These are phyloP conservation scores for Cucumis sativus DNA, from an alignment of 306 rosid species.

Conservation along the genomic window Cucumber_9930_V3 NC_026655.2:23132501-23133000, in stretches of 20 bases:
- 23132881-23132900: constrained; percentile 14
- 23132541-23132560: not conserved
- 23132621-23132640: not conserved
- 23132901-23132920: constrained; percentile 15
- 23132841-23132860: not conserved
- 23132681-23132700: constrained; percentile 19
- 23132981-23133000: not conserved
- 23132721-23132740: constrained; percentile 40
- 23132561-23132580: not conserved
- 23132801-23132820: not conserved
- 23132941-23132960: constrained; percentile 6
- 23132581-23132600: not conserved
- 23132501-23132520: not conserved
- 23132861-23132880: constrained; percentile 9
- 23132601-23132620: not conserved
- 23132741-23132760: constrained; percentile 15
- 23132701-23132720: constrained; percentile 39
- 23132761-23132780: constrained; percentile 29
- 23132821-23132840: not conserved
- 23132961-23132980: not conserved
- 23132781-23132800: constrained; percentile 17
- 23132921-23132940: constrained; percentile 15
- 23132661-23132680: constrained; percentile 30
- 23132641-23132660: not conserved
- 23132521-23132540: not conserved